Evolutionary conservation across 2,329 filamentous ascomycete species (phyloP).

Genomic region (Arachnomyces sp.): DNA sequence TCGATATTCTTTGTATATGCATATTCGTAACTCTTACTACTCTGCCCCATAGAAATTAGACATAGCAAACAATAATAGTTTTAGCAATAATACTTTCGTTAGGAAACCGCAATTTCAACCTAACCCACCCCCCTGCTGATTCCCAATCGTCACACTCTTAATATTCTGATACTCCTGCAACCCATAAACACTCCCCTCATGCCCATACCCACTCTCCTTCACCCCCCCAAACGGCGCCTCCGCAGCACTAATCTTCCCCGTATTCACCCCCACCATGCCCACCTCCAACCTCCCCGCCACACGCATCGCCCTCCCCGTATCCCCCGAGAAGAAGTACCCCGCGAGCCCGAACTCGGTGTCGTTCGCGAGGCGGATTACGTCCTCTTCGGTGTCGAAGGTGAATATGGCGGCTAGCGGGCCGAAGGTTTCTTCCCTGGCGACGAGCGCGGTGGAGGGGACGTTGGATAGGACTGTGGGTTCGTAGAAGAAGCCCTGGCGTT

Average conservation of each 20-base stretch:
- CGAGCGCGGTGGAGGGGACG: slow-evolving; percentile 19
- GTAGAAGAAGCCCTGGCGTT: too few relatives aligned
- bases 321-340: slow-evolving; percentile 41
- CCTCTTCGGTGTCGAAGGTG: slow-evolving; percentile 23
- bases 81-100: too few relatives aligned
- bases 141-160: too few relatives aligned
- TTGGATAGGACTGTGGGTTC: too few relatives aligned
- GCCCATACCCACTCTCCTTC: slow-evolving; percentile 9
- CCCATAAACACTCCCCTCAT: slow-evolving; percentile 4
- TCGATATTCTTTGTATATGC: too few relatives aligned
- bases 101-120: too few relatives aligned
- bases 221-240: slow-evolving; percentile 6
- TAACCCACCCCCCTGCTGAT: too few relatives aligned
- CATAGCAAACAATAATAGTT: too few relatives aligned
- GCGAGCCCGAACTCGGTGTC: slow-evolving; percentile 23
- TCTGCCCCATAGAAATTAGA: too few relatives aligned
- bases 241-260: too few relatives aligned
- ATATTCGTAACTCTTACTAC: too few relatives aligned
- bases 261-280: slow-evolving; percentile 69
- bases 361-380: slow-evolving; percentile 25
- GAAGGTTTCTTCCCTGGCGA: slow-evolving; percentile 25
- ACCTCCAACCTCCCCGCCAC: slow-evolving; percentile 68
- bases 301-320: slow-evolving; percentile 53
- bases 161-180: too few relatives aligned
- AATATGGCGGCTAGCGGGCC: slow-evolving; percentile 18